Base-by-base conservation (phyloP, 192 early-diverging fungal genomes). In the Podochytrium sp. region DNA sequence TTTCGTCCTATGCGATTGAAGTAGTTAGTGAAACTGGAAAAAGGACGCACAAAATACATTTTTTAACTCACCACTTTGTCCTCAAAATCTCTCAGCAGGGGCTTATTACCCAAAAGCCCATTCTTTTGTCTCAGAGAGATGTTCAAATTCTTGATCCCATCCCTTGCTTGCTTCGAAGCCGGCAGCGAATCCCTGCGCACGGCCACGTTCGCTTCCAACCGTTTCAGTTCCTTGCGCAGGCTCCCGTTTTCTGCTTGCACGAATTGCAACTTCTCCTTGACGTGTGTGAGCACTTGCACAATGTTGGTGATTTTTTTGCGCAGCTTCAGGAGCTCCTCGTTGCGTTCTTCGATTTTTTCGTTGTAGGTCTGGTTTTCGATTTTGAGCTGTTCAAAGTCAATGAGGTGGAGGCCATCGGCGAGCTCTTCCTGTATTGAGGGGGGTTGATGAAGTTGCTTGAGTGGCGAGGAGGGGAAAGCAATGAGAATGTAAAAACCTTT, bases 361-460 rank as follows among this genome's bases (percentile, higher is more conserved):
- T 87, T 88, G 78, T 85, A 88, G 3, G 87, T 88, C 38, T 83
- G 81, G 68, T 89, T 89, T 60, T 89, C 87, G 59, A 89, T 89
- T 63, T 89, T 89, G 41, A 89, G 79, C 60, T 89, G 87, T 73
- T 89, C 87, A 76, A 89, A 89, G 58, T 89, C 87, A 70, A 89
- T 89, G 32, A 89, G 75, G 66, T 89, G 87, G 0, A 89, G 73
- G 3, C 87, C 87, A 62, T 89, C 87, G 25, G 86, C 87, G 2
- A 89, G 80, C 64, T 89, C 87, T 80, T 89, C 87, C 81, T 85
- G 56, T 23, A 47, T 10, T 3, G 12, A 14, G 1, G 16, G 40
- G 23, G 3, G 20, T 39, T 53, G 34, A 61, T 0, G 3, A 42
- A 73, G 27, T 56, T 29, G 5, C 2, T 7, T 27, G 0, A 33